These are phyloP conservation scores for Mycocentrospora acerina DNA, from an alignment of 2,329 filamentous ascomycete species.

Conservation along the genomic window DNA sequence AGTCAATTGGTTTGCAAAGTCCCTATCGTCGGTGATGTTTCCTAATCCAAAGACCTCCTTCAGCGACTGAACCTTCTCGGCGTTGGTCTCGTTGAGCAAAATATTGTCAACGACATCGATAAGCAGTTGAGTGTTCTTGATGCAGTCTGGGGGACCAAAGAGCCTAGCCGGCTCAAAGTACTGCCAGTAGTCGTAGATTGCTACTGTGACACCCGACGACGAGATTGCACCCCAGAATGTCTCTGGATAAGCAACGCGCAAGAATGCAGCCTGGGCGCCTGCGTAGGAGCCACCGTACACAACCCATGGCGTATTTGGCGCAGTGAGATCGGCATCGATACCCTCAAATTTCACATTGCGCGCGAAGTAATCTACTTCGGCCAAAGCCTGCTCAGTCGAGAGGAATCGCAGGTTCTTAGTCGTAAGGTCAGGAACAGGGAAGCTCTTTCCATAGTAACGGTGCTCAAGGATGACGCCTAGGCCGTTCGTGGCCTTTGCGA, in stretches of 20 bases:
- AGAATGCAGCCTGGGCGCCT: slow-evolving; percentile 74
- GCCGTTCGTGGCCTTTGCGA: slow-evolving; percentile 67
- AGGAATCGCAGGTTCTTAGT: slow-evolving; percentile 76
- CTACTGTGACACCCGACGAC: slow-evolving; percentile 75
- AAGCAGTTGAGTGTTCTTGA: slow-evolving; percentile 63
- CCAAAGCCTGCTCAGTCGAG: slow-evolving; percentile 78
- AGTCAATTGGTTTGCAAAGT: slow-evolving; percentile 55
- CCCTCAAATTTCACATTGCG: slow-evolving; percentile 70
- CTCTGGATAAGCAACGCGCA: slow-evolving; percentile 75
- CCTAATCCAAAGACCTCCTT: slow-evolving; percentile 57
- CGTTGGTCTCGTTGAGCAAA: slow-evolving; percentile 51
- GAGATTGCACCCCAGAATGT: slow-evolving; percentile 78
- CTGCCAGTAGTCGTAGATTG: slow-evolving; percentile 74
- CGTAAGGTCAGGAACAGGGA: slow-evolving; percentile 66
- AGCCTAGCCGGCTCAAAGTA: slow-evolving; percentile 62
- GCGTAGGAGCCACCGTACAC: slow-evolving; percentile 84
- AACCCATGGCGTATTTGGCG: slow-evolving; percentile 68
- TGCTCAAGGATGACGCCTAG: slow-evolving; percentile 83
- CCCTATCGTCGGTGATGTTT: slow-evolving; percentile 52
- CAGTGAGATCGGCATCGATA: slow-evolving; percentile 65
- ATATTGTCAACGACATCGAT: slow-evolving; percentile 62
- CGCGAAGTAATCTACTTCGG: slow-evolving; percentile 81
- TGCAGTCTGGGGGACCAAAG: slow-evolving; percentile 62
- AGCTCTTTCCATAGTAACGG: slow-evolving; percentile 80
- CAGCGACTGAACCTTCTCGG: slow-evolving; percentile 46